Percentiles rank a stretch among this genome's conserved stretches.
Conservation (phyloP, 768 basidiomycete genomes). For the Pisolithus microcarpus region DNA sequence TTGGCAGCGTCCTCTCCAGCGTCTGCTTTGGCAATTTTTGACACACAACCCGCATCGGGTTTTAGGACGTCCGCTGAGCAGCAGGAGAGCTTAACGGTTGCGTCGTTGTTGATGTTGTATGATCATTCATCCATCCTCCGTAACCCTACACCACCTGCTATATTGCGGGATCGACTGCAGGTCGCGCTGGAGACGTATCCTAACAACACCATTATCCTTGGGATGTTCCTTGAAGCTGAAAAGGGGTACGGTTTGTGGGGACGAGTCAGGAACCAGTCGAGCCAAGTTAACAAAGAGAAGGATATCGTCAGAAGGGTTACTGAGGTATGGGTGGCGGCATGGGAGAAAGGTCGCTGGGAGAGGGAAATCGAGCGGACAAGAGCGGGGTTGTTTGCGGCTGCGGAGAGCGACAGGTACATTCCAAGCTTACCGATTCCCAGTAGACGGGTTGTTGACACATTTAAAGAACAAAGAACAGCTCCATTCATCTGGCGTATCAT, state of each 20-base stretch:
- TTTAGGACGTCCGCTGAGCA: slow-evolving; percentile 4
- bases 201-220: slow-evolving; percentile 64
- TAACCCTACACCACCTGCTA: slow-evolving; percentile 48
- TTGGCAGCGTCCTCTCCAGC: slow-evolving; percentile 38
- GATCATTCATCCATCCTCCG: slow-evolving; percentile 48
- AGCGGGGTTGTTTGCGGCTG: slow-evolving; percentile 51
- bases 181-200: slow-evolving; percentile 53
- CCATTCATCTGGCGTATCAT: slow-evolving; percentile 67
- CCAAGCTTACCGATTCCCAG: neutral
- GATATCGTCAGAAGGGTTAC: slow-evolving; percentile 50
- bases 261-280: slow-evolving; percentile 49
- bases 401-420: slow-evolving; percentile 61
- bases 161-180: slow-evolving; percentile 52
- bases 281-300: slow-evolving; percentile 44
- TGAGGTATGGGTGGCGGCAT: slow-evolving; percentile 76
- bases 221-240: slow-evolving; percentile 70
- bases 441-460: slow-evolving; percentile 4
- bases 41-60: slow-evolving; percentile 19
- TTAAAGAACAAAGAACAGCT: slow-evolving; percentile 56
- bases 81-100: slow-evolving; percentile 49
- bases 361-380: slow-evolving; percentile 66
- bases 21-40: slow-evolving; percentile 34
- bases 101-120: slow-evolving; percentile 54
- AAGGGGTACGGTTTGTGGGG: slow-evolving; percentile 78
- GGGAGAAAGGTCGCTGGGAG: slow-evolving; percentile 69